Evolutionary conservation across 768 basidiomycete genomes (phyloP), one percentile per base, ranked within the genome.

Genomic region (Lactarius hatsudake): DNA sequence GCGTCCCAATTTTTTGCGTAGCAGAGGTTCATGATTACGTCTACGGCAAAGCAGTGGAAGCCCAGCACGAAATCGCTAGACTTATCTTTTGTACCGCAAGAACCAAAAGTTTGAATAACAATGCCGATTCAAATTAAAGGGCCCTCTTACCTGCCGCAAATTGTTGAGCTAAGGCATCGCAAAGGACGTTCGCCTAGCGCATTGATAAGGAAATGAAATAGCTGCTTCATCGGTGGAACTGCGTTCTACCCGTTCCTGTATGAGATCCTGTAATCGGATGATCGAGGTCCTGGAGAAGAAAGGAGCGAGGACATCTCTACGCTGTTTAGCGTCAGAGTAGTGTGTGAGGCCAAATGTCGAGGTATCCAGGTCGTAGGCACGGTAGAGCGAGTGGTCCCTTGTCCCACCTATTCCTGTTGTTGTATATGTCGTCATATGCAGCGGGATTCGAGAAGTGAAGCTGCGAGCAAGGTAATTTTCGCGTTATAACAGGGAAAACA

Each of bases 361-460:
- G 10, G 45, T 32, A 28, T 62, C 61, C 20, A 51, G 34, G 48
- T 62, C 61, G 28, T 34, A 62, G 26, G 61, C 45, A 20, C 61
- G 48, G 48, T 62, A 62, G 5, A 51, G 20, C n/a, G 15, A 13
- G 32, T 62, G 34, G 30, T 62, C 61, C n/a, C 42, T 42, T 42
- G 42, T 42, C 42, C 42, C 42, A 42, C 42, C 18, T 42, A 17
- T 42, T 42, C 42, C 8, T 45, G 40, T 28, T 30, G 5, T 62
- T 53, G 32, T 62, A 62, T 28, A 62, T 62, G 15, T 30, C 61
- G 20, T 62, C 36, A 30, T 28, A 45, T 10, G 48, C 61, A 7
- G 40, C 61, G 7, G 61, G 43, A 45, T 62, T 53, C 32, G 61
- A 23, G 32, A 62, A 62, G n/a, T 62, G 48, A 20, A 62, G 61